phyloP scores from a whole-genome alignment of 805 yeast species.

The Lipomyces yamanashiensis region DNA sequence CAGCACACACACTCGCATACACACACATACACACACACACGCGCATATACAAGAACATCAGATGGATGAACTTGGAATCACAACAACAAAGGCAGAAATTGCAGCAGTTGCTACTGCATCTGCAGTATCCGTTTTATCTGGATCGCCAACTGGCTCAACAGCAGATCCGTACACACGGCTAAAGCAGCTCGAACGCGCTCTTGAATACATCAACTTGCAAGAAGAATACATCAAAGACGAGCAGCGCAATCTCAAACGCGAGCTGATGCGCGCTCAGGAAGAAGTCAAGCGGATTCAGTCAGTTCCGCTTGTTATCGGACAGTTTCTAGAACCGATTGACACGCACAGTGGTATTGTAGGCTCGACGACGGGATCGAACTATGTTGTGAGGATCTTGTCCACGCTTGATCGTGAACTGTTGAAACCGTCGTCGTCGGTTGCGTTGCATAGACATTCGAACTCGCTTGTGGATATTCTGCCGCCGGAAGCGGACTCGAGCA shows the following conservation, averaged over 20 bases:
- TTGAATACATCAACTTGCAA: constrained; percentile 81
- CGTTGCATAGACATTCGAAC: constrained; percentile 96
- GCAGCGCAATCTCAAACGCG: constrained; percentile 93
- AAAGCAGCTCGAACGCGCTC: constrained; percentile 88
- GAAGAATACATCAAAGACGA: constrained; percentile 98
- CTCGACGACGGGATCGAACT: constrained; percentile 96
- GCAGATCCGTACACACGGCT: constrained; percentile 79
- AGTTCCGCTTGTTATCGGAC: constrained; percentile 97
- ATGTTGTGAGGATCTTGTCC: constrained; percentile 91
- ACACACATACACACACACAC: background rate
- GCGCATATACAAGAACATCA: background rate
- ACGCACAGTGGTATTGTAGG: constrained; percentile 96
- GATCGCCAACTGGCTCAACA: background rate
- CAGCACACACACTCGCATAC: background rate
- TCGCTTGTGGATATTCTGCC: constrained; percentile 97
- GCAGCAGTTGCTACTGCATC: background rate
- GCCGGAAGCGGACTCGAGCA: constrained; percentile 97
- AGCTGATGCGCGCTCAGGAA: constrained; percentile 94
- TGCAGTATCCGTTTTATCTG: background rate
- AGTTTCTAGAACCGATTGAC: constrained; percentile 95
- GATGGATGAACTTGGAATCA: constrained; percentile 70
- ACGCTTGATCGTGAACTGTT: constrained; percentile 93
- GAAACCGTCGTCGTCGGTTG: constrained; percentile 94
- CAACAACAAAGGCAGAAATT: constrained; percentile 42
- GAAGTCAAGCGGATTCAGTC: constrained; percentile 97